Conservation (phyloP, 1,284 basidiomycete species). For the Leccinum fallax region DNA sequence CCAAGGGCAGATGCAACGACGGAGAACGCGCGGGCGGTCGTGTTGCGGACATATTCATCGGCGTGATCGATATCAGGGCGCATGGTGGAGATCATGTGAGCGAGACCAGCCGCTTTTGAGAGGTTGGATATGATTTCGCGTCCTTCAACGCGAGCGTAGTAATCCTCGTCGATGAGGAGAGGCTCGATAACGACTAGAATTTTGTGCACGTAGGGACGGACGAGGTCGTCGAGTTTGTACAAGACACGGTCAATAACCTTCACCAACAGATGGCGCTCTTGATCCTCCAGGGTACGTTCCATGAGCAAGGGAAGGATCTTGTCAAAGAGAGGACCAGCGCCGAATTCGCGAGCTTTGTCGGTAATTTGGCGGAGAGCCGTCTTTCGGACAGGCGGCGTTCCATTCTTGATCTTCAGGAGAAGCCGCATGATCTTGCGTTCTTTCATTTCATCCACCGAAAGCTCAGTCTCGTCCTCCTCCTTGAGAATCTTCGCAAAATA, state of each 20-base stretch:
- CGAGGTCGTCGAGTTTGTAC: conserved; percentile 99
- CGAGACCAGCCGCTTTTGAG: conserved; percentile 97
- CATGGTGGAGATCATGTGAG: conserved; percentile 99
- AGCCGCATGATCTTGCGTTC: conserved; percentile 99
- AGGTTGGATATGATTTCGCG: conserved; percentile 99
- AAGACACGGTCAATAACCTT: conserved; percentile 99
- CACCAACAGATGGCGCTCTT: conserved; percentile 97
- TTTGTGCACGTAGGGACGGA: conserved; percentile 99
- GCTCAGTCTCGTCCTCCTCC: conserved; percentile 93
- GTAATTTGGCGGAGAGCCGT: conserved; percentile 97
- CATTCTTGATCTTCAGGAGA: conserved; percentile 99
- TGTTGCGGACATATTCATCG: conserved; percentile 99
- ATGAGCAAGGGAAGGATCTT: conserved; percentile 98
- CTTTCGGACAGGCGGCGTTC: conserved; percentile 97
- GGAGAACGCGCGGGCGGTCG: conserved; percentile 98
- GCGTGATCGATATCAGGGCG: conserved; percentile 99
- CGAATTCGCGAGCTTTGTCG: conserved; percentile 99
- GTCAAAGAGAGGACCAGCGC: conserved; percentile 98
- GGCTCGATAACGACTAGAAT: conserved; percentile 99
- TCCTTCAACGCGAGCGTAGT: conserved; percentile 99
- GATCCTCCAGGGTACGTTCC: conserved; percentile 98
- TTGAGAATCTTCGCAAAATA: conserved; percentile 98
- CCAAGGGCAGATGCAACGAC: conserved; percentile 98
- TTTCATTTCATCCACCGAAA: conserved; percentile 98
- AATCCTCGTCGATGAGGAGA: conserved; percentile 98